Evolutionary conservation across 768 basidiomycete genomes (phyloP).

Genomic region (Lactarius tabidus): DNA sequence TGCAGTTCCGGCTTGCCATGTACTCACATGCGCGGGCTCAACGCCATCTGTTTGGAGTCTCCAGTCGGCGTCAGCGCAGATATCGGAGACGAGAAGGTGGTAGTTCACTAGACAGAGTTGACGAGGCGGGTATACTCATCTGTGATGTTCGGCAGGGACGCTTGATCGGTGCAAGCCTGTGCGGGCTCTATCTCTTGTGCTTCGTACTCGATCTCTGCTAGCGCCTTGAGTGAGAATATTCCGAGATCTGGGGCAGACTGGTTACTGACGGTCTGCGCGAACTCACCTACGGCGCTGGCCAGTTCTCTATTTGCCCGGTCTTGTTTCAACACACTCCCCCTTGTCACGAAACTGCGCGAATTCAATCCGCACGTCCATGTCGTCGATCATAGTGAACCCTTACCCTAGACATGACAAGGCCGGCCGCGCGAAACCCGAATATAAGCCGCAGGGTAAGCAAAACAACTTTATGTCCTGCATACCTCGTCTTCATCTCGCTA

Average conservation of each 20-base stretch:
- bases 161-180: conserved; percentile 80
- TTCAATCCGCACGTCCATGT: conserved; percentile 25
- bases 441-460: neutral
- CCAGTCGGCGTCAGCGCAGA: neutral
- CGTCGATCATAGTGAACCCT: conserved; percentile 20
- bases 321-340: conserved; percentile 23
- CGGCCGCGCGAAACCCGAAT: too few relatives aligned
- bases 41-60: conserved; percentile 54
- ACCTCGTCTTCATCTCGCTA: conserved; percentile 85
- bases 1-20: conserved; percentile 62
- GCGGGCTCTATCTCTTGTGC: conserved; percentile 68
- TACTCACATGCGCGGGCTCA: conserved; percentile 79
- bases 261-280: conserved; percentile 65
- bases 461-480: conserved; percentile 27
- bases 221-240: conserved; percentile 58
- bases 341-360: conserved; percentile 25
- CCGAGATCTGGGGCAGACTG: conserved; percentile 75
- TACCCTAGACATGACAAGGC: too few relatives aligned
- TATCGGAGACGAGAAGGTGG: neutral
- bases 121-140: conserved; percentile 93
- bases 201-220: conserved; percentile 71
- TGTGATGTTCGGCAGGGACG: conserved; percentile 75
- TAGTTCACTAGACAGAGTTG: conserved; percentile 69
- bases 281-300: conserved; percentile 67
- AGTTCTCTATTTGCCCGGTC: conserved; percentile 48